phyloP scores from a whole-genome alignment of 306 rosid species.

The Fagus crenata region DNA sequence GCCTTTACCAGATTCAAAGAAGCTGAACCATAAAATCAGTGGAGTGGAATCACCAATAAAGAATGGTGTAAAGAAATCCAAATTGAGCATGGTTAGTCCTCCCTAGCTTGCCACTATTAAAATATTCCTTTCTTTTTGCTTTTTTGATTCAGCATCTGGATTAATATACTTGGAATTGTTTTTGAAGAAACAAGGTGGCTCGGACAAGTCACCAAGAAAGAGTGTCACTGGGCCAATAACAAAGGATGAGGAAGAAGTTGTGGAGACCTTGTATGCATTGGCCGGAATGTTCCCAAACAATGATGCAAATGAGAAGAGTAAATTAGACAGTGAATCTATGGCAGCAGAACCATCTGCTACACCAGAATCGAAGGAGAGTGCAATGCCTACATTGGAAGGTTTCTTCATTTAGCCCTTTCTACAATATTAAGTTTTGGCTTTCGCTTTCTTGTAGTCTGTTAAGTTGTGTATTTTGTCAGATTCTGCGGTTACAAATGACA shows the following conservation, averaged over 20 bases:
- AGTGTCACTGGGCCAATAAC: slow-evolving; percentile 52
- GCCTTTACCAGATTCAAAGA: slow-evolving; percentile 49
- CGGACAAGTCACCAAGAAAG: slow-evolving; percentile 35
- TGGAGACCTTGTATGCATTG: slow-evolving; percentile 71
- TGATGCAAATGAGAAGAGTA: slow-evolving; percentile 32
- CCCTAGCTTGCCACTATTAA: slow-evolving; percentile 19
- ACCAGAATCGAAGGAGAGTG: slow-evolving; percentile 37
- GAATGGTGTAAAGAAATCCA: slow-evolving; percentile 46
- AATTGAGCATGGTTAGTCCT: slow-evolving; percentile 42
- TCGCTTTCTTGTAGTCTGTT: slow-evolving; percentile 5
- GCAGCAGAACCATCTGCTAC: slow-evolving; percentile 41
- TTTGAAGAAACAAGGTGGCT: slow-evolving; percentile 50
- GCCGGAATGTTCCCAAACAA: slow-evolving; percentile 67
- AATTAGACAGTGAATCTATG: slow-evolving; percentile 26
- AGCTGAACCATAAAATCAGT: slow-evolving; percentile 40
- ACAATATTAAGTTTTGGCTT: background rate
- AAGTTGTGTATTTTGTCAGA: slow-evolving; percentile 2
- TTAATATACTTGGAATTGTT: slow-evolving; percentile 30
- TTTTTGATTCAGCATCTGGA: slow-evolving; percentile 17
- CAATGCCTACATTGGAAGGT: slow-evolving; percentile 52
- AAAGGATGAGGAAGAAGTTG: slow-evolving; percentile 93
- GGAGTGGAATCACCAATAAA: slow-evolving; percentile 42
- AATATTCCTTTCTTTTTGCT: slow-evolving; percentile 17
- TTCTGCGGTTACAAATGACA: slow-evolving; percentile 27
- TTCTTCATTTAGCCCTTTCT: slow-evolving; percentile 22